phyloP scores from a whole-genome alignment of 345 rosid genomes.

The Aegle marmelos region DNA sequence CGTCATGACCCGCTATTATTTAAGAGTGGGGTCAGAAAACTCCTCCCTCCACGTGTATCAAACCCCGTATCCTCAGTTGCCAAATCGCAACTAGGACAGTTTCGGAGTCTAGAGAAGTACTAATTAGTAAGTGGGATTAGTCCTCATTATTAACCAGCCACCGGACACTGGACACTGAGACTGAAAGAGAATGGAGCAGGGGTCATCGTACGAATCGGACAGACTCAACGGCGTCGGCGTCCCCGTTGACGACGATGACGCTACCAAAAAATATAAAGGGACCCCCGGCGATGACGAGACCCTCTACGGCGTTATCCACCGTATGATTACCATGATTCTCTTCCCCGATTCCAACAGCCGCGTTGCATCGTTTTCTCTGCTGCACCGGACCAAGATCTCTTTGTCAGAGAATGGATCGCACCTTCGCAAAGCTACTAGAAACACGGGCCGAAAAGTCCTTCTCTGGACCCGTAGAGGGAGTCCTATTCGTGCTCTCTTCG shows the following conservation, averaged over 20 bases:
- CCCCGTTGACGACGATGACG: background rate
- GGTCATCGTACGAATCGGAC: conserved; percentile 17
- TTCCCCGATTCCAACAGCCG: conserved; percentile 37
- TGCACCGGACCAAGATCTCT: conserved; percentile 49
- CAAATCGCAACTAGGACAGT: too few relatives aligned
- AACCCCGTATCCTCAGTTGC: too few relatives aligned
- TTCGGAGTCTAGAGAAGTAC: too few relatives aligned
- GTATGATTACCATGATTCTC: conserved; percentile 42
- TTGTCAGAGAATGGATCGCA: conserved; percentile 45
- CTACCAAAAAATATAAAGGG: background rate
- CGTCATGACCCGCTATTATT: too few relatives aligned
- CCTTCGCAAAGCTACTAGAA: conserved; percentile 51
- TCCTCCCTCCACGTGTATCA: too few relatives aligned
- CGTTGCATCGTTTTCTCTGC: conserved; percentile 37
- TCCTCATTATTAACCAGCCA: too few relatives aligned
- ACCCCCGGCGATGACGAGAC: conserved; percentile 20
- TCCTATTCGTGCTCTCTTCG: conserved; percentile 77
- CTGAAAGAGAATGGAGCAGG: background rate
- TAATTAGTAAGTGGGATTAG: too few relatives aligned
- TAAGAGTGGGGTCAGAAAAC: too few relatives aligned
- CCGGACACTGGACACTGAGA: background rate
- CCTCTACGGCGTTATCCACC: conserved; percentile 45
- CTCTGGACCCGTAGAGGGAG: conserved; percentile 79
- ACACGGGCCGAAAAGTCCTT: conserved; percentile 45
- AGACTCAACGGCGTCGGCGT: conserved; percentile 20